Evolutionary conservation across 805 yeast species (phyloP), one percentile per base, ranked within the genome.

Genomic region (Crinitomyces ghanaensis): DNA sequence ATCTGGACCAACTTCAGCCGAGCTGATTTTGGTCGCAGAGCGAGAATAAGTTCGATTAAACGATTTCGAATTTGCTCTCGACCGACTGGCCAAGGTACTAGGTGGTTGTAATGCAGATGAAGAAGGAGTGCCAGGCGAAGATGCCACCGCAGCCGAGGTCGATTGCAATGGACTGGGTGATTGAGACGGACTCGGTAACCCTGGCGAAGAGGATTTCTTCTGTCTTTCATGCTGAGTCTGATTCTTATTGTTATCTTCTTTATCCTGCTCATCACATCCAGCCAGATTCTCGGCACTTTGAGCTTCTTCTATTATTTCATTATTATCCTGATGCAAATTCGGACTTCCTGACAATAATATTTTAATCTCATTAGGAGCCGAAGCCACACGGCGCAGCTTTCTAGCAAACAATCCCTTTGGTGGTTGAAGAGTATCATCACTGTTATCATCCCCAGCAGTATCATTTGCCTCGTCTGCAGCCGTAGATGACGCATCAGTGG

Each of bases 1-100:
- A 28, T 72, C 70, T 2, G 93, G 93, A 4, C 77, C 71, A 14
- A 93, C 99, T 49, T 80, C 84, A 6, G 78, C 84, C 41, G 75
- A 78, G 36, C 73, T 66, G 23, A 76, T 68, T 48, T 75, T 81
- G 35, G 79, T 79, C 8, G 95, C 73, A 42, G 77, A 75, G 38
- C 77, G 69, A 13, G 85, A 74, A 49, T 81, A 81, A 42, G 76
- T 72, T 41, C 93, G 63, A 5, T 65, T 54, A 37, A 67, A 62
- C n/a, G 36, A 19, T 24, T 31, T 40, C 2, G 74, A 63, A 39
- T 65, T 63, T 35, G 65, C 57, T 48, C 77, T 50, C 45, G 66
- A 43, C 45, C 69, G 36, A 27, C 2, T 33, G 34, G 12, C 25
- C n/a, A 7, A 6, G 27, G n/a, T n/a, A n/a, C n/a, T 6, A 15